phyloP scores from a whole-genome alignment of 306 rosid species.

The Glycyrrhiza uralensis region DNA sequence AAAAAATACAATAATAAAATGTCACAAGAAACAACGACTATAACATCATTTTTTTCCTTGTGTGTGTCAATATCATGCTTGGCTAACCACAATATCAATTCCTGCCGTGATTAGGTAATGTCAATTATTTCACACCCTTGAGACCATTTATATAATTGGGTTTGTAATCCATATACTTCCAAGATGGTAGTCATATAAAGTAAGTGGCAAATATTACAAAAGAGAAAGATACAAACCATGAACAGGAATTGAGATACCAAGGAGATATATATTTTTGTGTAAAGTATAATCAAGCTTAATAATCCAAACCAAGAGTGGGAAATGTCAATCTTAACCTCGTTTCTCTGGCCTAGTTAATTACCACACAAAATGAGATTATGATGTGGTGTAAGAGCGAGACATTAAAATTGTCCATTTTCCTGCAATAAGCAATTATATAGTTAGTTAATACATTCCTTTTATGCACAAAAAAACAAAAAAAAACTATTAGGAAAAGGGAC shows the following conservation, averaged over 20 bases:
- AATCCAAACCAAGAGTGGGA: not conserved
- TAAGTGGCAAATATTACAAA: not conserved
- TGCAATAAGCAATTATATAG: not conserved
- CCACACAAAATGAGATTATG: conserved; percentile 29
- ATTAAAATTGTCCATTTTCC: conserved; percentile 4
- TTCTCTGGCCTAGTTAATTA: not conserved
- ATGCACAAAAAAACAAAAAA: conserved; percentile 8
- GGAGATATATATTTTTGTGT: conserved; percentile 18
- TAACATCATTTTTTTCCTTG: conserved; percentile 6
- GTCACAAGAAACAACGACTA: not conserved
- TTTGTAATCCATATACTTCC: conserved; percentile 9
- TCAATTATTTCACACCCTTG: conserved; percentile 24
- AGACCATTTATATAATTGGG: conserved; percentile 23
- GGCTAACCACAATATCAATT: conserved; percentile 21
- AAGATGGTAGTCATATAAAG: conserved; percentile 19
- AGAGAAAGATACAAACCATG: conserved; percentile 20
- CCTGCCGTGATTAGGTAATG: conserved; percentile 23
- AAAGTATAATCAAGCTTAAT: conserved; percentile 13
- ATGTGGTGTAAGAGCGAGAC: not conserved
- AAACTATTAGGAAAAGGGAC: not conserved
- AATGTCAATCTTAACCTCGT: conserved; percentile 34
- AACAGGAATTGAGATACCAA: not conserved
- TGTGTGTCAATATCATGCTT: conserved; percentile 8
- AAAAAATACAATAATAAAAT: not conserved
- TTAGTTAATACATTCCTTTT: conserved; percentile 27